phyloP scores from a whole-genome alignment of 225 moss, liverwort and hornwort genomes.

The Asterella californica region DNA sequence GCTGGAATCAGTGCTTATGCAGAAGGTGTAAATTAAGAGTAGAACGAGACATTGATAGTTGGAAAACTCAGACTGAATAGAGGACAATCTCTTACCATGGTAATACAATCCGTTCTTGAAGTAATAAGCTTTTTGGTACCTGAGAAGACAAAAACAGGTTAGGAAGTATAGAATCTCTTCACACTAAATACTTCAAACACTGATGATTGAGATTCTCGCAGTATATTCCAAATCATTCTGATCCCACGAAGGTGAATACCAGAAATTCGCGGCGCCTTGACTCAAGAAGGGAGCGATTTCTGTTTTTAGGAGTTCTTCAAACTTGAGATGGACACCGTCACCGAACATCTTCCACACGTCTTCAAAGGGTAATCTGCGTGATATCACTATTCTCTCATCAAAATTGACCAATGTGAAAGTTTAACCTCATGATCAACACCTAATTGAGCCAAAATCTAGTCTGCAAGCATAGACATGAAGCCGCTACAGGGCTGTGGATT shows the following conservation, averaged over 20 bases:
- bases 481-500: not conserved
- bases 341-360: slow-evolving; percentile 99
- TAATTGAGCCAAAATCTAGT: not conserved
- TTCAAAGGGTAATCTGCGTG: slow-evolving; percentile 70
- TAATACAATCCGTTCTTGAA: slow-evolving; percentile 93
- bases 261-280: slow-evolving; percentile 94
- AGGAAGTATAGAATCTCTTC: not conserved
- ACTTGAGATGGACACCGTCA: slow-evolving; percentile 87
- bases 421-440: not conserved
- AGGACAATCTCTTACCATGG: slow-evolving; percentile 46
- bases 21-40: not conserved
- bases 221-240: too few species aligned
- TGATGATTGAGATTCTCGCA: not conserved
- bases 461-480: not conserved
- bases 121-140: slow-evolving; percentile 77
- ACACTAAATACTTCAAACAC: not conserved
- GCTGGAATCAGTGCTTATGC: not conserved
- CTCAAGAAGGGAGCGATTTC: slow-evolving; percentile 87
- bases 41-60: not conserved
- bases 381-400: not conserved
- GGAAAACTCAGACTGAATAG: not conserved
- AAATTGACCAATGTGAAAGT: not conserved
- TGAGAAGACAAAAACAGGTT: slow-evolving; percentile 17
- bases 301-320: slow-evolving; percentile 57
- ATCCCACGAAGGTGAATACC: slow-evolving; percentile 32